Percentiles rank a stretch among this genome's conserved stretches.
Evolutionary conservation across 805 yeast genomes (phyloP).

Genomic region (Myxozyma neotropica): DNA sequence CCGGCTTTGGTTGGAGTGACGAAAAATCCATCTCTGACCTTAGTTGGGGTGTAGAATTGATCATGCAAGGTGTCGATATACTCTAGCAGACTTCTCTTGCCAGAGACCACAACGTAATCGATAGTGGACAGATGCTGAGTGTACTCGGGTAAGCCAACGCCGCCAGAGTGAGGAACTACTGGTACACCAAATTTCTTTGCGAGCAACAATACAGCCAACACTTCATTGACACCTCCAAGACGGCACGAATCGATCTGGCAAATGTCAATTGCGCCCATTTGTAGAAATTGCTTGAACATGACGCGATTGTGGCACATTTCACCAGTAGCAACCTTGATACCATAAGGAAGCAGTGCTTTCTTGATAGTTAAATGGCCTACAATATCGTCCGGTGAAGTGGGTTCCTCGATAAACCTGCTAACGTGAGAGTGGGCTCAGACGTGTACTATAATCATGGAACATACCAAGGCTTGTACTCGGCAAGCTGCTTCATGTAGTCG

Average conservation of each 20-base stretch:
- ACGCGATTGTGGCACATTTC: slow-evolving; percentile 45
- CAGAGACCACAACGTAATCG: slow-evolving; percentile 41
- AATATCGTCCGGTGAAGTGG: slow-evolving; percentile 45
- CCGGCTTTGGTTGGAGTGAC: slow-evolving; percentile 43
- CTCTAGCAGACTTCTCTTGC: slow-evolving; percentile 42
- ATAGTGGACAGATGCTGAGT: slow-evolving; percentile 45
- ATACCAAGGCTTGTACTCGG: slow-evolving; percentile 42
- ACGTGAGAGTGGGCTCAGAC: not conserved
- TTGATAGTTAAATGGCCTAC: slow-evolving; percentile 42
- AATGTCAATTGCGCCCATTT: slow-evolving; percentile 41
- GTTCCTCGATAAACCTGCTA: slow-evolving; percentile 42
- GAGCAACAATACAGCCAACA: slow-evolving; percentile 42
- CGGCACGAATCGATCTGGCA: slow-evolving; percentile 45
- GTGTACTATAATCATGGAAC: not conserved
- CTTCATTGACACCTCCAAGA: slow-evolving; percentile 45
- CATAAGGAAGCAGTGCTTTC: slow-evolving; percentile 41
- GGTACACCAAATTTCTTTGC: slow-evolving; percentile 44
- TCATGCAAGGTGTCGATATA: slow-evolving; percentile 43
- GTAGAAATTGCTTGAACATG: slow-evolving; percentile 42
- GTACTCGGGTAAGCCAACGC: slow-evolving; percentile 45
- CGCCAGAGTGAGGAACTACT: slow-evolving; percentile 46
- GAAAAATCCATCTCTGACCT: slow-evolving; percentile 40
- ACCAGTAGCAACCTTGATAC: slow-evolving; percentile 45
- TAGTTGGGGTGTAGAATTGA: slow-evolving; percentile 40
- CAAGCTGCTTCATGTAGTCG: slow-evolving; percentile 40